These are phyloP conservation scores for Fusarium napiforme DNA, from an alignment of 2,329 filamentous ascomycete species.

Conservation along the genomic window DNA sequence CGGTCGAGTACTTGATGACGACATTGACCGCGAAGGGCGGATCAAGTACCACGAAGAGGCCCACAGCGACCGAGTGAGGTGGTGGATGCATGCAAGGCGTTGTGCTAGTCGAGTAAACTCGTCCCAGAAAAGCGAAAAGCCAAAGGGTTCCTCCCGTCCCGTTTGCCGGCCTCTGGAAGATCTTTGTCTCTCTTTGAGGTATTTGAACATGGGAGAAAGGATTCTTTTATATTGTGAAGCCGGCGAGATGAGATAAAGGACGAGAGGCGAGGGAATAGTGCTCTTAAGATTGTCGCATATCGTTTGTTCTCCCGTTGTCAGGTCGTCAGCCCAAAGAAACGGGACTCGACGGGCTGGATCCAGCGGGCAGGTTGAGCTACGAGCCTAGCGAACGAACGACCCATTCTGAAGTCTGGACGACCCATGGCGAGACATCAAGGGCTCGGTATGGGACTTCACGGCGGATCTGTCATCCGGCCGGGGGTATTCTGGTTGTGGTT, in stretches of 20 bases:
- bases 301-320: slow-evolving; percentile 26
- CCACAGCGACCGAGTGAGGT: slow-evolving; percentile 39
- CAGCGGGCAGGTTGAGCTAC: slow-evolving; percentile 46
- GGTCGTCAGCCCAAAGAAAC: slow-evolving; percentile 38
- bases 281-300: slow-evolving; percentile 18
- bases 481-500: slow-evolving; percentile 13
- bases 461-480: slow-evolving; percentile 44
- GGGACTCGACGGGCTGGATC: slow-evolving; percentile 45
- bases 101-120: slow-evolving; percentile 43
- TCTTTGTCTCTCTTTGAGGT: slow-evolving; percentile 17
- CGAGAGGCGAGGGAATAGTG: slow-evolving; percentile 4
- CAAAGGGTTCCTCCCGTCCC: slow-evolving; percentile 46
- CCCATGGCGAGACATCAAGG: slow-evolving; percentile 41
- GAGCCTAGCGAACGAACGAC: slow-evolving; percentile 42
- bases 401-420: slow-evolving; percentile 39
- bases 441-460: slow-evolving; percentile 42
- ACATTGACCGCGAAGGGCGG: slow-evolving; percentile 14
- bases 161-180: slow-evolving; percentile 36
- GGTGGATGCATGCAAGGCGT: slow-evolving; percentile 45
- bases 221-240: neutral
- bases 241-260: neutral
- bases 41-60: slow-evolving; percentile 31
- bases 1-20: slow-evolving; percentile 14
- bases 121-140: slow-evolving; percentile 36
- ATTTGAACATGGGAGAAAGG: slow-evolving; percentile 5